Evolutionary conservation across 2,329 filamentous ascomycete species (phyloP).

Genomic region (Cryphonectria naterciae): DNA sequence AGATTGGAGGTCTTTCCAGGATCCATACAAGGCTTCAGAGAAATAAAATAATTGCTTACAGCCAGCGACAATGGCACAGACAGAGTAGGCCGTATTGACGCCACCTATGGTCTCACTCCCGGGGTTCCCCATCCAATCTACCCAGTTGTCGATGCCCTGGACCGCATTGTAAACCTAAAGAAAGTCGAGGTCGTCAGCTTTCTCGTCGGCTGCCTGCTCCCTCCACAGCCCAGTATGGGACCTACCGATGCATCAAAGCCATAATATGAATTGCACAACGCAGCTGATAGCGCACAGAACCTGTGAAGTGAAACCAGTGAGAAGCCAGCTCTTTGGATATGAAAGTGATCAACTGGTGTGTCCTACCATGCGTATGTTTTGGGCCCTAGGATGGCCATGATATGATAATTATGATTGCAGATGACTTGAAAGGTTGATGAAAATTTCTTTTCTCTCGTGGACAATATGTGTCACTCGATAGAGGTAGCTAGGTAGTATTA

Average conservation of each 20-base stretch:
- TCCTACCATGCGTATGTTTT: slow-evolving; percentile 27
- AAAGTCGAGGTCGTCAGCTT: not conserved
- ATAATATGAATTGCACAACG: slow-evolving; percentile 76
- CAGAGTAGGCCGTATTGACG: slow-evolving; percentile 71
- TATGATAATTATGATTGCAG: not conserved
- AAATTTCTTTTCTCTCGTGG: not conserved
- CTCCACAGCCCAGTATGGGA: not conserved
- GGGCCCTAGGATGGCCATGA: slow-evolving; percentile 26
- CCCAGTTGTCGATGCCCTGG: slow-evolving; percentile 70
- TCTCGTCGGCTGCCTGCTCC: not conserved
- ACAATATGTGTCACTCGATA: not conserved
- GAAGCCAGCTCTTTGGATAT: not conserved
- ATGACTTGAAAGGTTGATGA: not conserved
- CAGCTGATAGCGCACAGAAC: slow-evolving; percentile 72
- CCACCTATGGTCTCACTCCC: slow-evolving; percentile 48
- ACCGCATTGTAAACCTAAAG: slow-evolving; percentile 68
- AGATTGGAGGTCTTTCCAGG: not conserved
- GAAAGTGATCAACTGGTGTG: not conserved
- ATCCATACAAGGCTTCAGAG: not conserved
- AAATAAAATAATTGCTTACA: slow-evolving; percentile 44
- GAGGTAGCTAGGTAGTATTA: not conserved
- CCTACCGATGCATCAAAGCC: slow-evolving; percentile 70
- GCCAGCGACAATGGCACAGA: slow-evolving; percentile 70
- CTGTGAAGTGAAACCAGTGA: slow-evolving; percentile 38
- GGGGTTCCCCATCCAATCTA: slow-evolving; percentile 60